Evolutionary conservation across 2,329 filamentous ascomycete species (phyloP), one percentile per base, ranked within the genome.

Genomic region (Aspergillus calidoustus): DNA sequence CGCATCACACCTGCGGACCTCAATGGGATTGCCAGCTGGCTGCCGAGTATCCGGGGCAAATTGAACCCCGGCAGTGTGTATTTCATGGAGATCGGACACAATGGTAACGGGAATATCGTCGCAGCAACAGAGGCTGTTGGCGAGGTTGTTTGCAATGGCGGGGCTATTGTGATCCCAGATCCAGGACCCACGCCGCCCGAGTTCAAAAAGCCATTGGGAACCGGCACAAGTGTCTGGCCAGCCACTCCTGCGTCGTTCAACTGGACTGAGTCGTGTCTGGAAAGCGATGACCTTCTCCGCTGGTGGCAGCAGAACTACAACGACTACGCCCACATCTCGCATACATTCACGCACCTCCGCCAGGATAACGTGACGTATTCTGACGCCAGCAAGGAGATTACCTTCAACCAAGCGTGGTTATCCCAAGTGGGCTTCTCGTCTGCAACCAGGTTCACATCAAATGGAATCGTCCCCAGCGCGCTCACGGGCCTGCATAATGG

Each of bases 401-500:
- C 78, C 23, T 88, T 86, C 77, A 89, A 89, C 74, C 78, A 83
- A 65, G 83, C 81, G 9, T 89, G 86, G 85, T 71, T 87, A 47
- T 77, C 80, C 62, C 82, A 86, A 67, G 78, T 82, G 8, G 83
- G 84, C 13, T 76, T 88, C 59, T 76, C 78, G 59, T 65, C 73
- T 22, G 81, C 81, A 13, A 71, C 69, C n/a, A 77, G 77, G 48
- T 88, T 82, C 71, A 87, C 84, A 25, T 64, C 75, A 3, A 79
- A 81, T 43, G 86, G 86, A 30, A 80, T 89, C 57, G 86, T 89
- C 61, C 86, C 86, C 2, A 86, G 86, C 1, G 86, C 85, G 34
- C 89, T 89, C 63, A 89, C 86, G 1, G 86, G 86, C 52, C 71
- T 88, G 30, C 84, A 88, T 75, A 89, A 89, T 66, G 86, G 84